These are phyloP conservation scores for Brassica nigra DNA, from an alignment of 345 rosid genomes.

Conservation along the genomic window DNA sequence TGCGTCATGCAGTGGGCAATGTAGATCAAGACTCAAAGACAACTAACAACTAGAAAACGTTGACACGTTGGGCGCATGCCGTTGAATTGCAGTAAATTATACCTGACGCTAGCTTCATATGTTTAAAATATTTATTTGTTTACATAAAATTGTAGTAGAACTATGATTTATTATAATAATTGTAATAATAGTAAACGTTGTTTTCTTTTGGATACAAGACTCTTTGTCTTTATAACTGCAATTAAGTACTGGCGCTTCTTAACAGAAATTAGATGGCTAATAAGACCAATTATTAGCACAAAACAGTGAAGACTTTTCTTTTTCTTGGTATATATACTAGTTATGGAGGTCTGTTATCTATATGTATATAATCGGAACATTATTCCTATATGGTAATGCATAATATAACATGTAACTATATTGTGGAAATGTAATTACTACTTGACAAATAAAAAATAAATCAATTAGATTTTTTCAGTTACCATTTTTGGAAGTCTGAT, in stretches of 20 bases:
- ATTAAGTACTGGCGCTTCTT: background rate
- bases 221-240: background rate
- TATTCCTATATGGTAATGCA: conserved; percentile 3
- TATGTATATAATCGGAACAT: background rate
- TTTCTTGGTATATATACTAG: background rate
- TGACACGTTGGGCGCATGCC: conserved; percentile 40
- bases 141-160: background rate
- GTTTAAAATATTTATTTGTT: background rate
- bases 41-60: background rate
- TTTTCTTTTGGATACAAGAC: background rate
- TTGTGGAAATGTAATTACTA: conserved; percentile 4
- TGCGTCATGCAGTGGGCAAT: conserved; percentile 31
- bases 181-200: background rate
- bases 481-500: background rate
- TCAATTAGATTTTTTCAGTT: background rate
- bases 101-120: conserved; percentile 5
- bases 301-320: conserved; percentile 4
- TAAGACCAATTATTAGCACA: conserved; percentile 10
- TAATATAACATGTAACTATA: conserved; percentile 4
- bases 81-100: conserved; percentile 23
- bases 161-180: background rate
- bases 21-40: conserved; percentile 17
- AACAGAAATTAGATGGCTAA: background rate
- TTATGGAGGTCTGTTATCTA: background rate
- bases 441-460: background rate